Evolutionary conservation across 768 basidiomycete genomes (phyloP).

Genomic region (Tulasnella sp.): DNA sequence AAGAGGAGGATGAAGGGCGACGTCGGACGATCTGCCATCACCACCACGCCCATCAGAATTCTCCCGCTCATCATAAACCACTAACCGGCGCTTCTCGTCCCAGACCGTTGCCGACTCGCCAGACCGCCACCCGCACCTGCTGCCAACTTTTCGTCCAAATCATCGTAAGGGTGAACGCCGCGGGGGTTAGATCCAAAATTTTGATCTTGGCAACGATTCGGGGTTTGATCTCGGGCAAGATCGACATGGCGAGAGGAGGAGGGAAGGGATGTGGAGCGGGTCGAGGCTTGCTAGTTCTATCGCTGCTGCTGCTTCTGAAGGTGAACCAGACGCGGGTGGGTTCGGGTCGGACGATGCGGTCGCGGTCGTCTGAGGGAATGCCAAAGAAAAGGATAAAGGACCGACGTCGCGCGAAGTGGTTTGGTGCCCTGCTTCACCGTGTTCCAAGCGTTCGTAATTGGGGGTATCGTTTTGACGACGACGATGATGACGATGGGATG

Average conservation of each 20-base stretch:
- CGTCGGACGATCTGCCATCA: too few species aligned
- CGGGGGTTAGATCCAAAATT: background rate
- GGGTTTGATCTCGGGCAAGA: conserved; percentile 5
- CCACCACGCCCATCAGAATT: too few species aligned
- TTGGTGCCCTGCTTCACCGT: background rate
- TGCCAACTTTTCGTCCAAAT: background rate
- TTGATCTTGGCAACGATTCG: background rate
- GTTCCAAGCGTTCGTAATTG: background rate
- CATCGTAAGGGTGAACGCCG: background rate
- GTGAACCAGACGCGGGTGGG: background rate
- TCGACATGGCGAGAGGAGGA: conserved; percentile 8
- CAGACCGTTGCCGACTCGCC: too few species aligned
- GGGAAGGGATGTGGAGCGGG: conserved; percentile 13
- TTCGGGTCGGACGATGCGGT: background rate
- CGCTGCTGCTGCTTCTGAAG: too few species aligned
- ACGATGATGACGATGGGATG: too few species aligned
- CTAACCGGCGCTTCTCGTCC: background rate
- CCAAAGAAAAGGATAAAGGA: background rate
- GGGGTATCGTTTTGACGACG: background rate
- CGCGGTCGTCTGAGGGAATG: background rate
- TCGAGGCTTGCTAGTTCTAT: background rate
- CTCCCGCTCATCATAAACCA: too few species aligned
- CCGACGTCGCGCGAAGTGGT: background rate
- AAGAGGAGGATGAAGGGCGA: background rate
- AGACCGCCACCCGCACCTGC: too few species aligned